A percentile compares a stretch with the other conserved stretches of the same genome.
Evolutionary conservation across 768 basidiomycete genomes (phyloP).

Genomic region (Collybia nuda): DNA sequence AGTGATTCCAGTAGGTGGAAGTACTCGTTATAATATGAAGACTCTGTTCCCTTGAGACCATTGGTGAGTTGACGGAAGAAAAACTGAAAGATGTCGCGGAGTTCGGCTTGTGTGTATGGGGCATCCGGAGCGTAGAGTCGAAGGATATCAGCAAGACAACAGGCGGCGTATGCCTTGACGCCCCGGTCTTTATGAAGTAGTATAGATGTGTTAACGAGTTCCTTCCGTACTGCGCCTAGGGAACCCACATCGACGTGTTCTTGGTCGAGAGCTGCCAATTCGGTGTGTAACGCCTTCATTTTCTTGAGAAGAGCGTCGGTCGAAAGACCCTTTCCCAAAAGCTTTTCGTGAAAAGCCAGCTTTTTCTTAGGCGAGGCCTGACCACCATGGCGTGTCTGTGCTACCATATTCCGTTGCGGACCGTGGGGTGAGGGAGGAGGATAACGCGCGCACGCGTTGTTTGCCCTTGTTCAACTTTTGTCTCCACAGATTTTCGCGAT

Average conservation of each 20-base stretch:
- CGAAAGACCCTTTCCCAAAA: slow-evolving; percentile 71
- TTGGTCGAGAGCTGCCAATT: slow-evolving; percentile 85
- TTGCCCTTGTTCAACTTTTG: slow-evolving; percentile 30
- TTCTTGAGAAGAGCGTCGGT: slow-evolving; percentile 87
- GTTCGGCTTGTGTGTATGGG: slow-evolving; percentile 85
- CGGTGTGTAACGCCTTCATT: slow-evolving; percentile 73
- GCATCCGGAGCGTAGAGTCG: slow-evolving; percentile 95
- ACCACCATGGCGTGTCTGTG: slow-evolving; percentile 65
- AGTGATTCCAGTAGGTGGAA: slow-evolving; percentile 93
- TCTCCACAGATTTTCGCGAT: slow-evolving; percentile 7
- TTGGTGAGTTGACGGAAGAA: slow-evolving; percentile 83
- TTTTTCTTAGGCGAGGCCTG: slow-evolving; percentile 55
- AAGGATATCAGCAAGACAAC: slow-evolving; percentile 93
- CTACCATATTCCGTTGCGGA: slow-evolving; percentile 54
- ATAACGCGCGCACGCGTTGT: slow-evolving; percentile 38
- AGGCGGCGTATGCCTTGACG: slow-evolving; percentile 92
- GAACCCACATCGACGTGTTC: slow-evolving; percentile 78
- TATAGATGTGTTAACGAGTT: slow-evolving; percentile 77
- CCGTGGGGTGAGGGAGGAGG: slow-evolving; percentile 13
- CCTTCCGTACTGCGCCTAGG: slow-evolving; percentile 66
- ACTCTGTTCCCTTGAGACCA: slow-evolving; percentile 73
- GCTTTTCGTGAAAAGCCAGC: slow-evolving; percentile 79
- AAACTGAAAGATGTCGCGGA: slow-evolving; percentile 96
- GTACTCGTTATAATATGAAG: slow-evolving; percentile 89
- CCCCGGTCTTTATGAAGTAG: slow-evolving; percentile 94